These are phyloP conservation scores for Exsudoporus frostii DNA, from an alignment of 768 basidiomycete genomes.

Conservation along the genomic window DNA sequence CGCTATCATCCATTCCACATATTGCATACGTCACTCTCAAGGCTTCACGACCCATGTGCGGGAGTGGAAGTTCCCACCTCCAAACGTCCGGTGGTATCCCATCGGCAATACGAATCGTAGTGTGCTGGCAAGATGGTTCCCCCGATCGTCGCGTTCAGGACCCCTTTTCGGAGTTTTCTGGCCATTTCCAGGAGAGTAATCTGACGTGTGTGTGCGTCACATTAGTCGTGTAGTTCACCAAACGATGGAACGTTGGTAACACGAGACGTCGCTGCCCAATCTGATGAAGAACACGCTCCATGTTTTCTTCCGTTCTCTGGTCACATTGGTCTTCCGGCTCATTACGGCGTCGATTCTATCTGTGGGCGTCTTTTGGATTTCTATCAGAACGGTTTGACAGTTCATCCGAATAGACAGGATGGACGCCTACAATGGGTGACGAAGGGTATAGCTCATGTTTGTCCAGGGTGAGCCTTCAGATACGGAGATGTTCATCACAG, in stretches of 20 bases:
- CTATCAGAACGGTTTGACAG: background rate
- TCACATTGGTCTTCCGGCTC: background rate
- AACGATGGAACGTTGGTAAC: background rate
- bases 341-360: background rate
- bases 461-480: background rate
- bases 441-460: background rate
- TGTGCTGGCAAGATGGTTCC: background rate
- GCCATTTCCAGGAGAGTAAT: background rate
- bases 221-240: background rate
- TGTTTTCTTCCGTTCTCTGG: background rate
- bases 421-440: conserved; percentile 12
- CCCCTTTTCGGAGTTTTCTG: conserved; percentile 2
- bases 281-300: background rate
- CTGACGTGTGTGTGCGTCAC: background rate
- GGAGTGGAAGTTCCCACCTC: background rate
- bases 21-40: background rate
- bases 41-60: background rate
- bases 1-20: background rate
- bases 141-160: background rate
- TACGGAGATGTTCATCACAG: background rate
- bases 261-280: background rate
- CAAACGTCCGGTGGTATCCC: background rate
- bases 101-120: background rate
- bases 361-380: conserved; percentile 13
- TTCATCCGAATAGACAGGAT: background rate